Percentiles rank a stretch among this genome's conserved stretches.
phyloP scores from a whole-genome alignment of 495 filamentous ascomycete genomes.

The Sporormia fimetaria region DNA sequence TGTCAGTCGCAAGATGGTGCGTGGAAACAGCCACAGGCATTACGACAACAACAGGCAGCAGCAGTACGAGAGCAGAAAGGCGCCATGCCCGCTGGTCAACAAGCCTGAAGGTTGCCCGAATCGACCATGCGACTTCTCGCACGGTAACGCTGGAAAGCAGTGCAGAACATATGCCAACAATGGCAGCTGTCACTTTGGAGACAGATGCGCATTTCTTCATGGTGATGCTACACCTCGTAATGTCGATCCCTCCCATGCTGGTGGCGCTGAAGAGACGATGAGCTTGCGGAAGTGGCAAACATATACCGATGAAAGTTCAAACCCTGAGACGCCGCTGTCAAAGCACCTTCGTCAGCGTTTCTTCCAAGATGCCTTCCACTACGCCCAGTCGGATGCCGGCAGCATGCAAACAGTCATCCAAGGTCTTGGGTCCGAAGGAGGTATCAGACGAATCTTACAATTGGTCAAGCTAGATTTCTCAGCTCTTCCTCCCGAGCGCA shows the following conservation, averaged over 20 bases:
- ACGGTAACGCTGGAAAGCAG: neutral
- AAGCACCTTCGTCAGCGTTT: neutral
- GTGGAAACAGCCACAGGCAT: too few relatives aligned
- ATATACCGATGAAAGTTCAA: neutral
- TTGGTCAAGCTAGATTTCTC: slow-evolving; percentile 12
- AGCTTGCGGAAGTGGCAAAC: neutral
- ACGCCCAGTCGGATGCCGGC: neutral
- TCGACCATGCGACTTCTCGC: neutral
- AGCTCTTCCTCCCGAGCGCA: too few relatives aligned
- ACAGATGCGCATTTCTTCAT: too few relatives aligned
- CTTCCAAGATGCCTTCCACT: slow-evolving; percentile 8
- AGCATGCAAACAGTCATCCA: slow-evolving; percentile 15
- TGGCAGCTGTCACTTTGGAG: too few relatives aligned
- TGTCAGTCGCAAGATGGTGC: too few relatives aligned
- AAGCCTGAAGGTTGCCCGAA: neutral
- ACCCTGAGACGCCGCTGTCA: neutral
- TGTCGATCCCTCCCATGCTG: too few relatives aligned
- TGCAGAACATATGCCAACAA: too few relatives aligned
- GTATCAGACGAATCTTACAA: slow-evolving; percentile 7
- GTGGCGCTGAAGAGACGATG: too few relatives aligned
- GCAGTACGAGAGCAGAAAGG: too few relatives aligned
- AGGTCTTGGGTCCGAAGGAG: slow-evolving; percentile 13
- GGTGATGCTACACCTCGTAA: too few relatives aligned
- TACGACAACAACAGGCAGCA: too few relatives aligned
- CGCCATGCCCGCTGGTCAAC: neutral